Evolutionary conservation across 176 grass and related monocot genomes (phyloP), one percentile per base, ranked within the genome.

Genomic region (Phoenix roebelenii): DNA sequence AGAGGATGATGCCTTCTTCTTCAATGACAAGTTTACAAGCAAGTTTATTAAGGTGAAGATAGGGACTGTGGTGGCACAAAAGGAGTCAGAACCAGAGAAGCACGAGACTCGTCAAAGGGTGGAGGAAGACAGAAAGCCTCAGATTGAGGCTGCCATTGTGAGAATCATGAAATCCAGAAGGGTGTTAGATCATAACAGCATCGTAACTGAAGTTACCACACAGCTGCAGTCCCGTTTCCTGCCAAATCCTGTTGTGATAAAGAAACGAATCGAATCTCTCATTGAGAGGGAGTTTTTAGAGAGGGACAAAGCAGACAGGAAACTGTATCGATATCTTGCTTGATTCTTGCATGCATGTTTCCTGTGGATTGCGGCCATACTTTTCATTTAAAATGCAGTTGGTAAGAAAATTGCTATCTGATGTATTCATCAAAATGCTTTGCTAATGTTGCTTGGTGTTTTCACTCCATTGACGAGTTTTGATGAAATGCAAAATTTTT

Each of bases 31-130:
- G 70, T 96, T 96, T 30, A 87, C 83, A 5, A 90, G 91, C 84
- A 96, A 96, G 79, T 85, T 90, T 68, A 78, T 96, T 29, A 90
- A 96, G 76, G 86, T 96, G 54, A 96, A 96, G 80, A 96, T 90
- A 64, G 86, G 92, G 54, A 96, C 91, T 0, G 91, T 96, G 12
- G 86, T 89, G 61, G 83, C 91, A 5, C 86, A 90, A 55, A 96
- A 96, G 75, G 91, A 96, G 68, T 87, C 86, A n/a, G 91, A 96
- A 22, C 91, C 91, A 55, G 91, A 96, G 77, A 96, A 96, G 64
- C 83, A 90, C 55, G 92, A 96, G 68, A 96, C 92, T 19, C 87
- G 87, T 51, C 91, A 96, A 69, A 79, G 86, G 57, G 91, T 96
- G 48, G 91, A 96, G 61, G 91, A 96, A 77, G 91, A 96, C 61